Conservation (phyloP, 805 yeast species). For the Teunomyces gatunensis region DNA sequence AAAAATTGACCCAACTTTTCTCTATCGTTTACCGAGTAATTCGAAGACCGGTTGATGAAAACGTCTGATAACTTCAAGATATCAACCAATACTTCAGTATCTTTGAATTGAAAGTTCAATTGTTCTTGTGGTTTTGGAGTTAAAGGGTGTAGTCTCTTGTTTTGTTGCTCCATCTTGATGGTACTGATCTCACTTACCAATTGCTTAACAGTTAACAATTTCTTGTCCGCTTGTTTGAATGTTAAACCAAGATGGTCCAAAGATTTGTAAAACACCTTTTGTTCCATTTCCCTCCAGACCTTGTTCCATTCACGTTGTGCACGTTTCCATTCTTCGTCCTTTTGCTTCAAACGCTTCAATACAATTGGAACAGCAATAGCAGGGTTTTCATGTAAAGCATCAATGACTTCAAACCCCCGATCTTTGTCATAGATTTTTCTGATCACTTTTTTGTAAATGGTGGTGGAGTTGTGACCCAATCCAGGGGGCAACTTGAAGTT, state of each 20-base stretch:
- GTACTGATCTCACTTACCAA: constrained; percentile 89
- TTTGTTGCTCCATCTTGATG: constrained; percentile 86
- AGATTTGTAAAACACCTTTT: constrained; percentile 88
- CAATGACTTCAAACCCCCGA: constrained; percentile 93
- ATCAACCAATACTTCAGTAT: constrained; percentile 69
- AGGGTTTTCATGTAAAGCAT: constrained; percentile 93
- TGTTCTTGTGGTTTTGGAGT: constrained; percentile 83
- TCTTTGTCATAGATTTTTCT: constrained; percentile 91
- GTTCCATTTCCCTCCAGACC: constrained; percentile 98
- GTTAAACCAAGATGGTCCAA: constrained; percentile 94
- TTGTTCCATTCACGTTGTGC: constrained; percentile 99
- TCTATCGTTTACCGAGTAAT: constrained; percentile 77
- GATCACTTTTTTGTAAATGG: constrained; percentile 90
- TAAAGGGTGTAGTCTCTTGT: constrained; percentile 79
- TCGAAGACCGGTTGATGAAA: constrained; percentile 64
- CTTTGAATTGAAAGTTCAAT: constrained; percentile 61
- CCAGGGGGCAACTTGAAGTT: constrained; percentile 88
- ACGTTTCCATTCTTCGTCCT: constrained; percentile 98
- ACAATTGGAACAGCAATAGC: constrained; percentile 94
- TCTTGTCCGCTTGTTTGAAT: constrained; percentile 95
- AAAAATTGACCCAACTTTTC: constrained; percentile 72
- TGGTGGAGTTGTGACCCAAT: constrained; percentile 83
- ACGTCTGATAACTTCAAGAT: constrained; percentile 64
- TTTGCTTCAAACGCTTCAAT: constrained; percentile 87
- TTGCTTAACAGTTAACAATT: constrained; percentile 84